A percentile compares a stretch with the other conserved stretches of the same genome.
Evolutionary conservation across 2,329 filamentous ascomycete species (phyloP).

Genomic region (Pestalotiopsis sp.): DNA sequence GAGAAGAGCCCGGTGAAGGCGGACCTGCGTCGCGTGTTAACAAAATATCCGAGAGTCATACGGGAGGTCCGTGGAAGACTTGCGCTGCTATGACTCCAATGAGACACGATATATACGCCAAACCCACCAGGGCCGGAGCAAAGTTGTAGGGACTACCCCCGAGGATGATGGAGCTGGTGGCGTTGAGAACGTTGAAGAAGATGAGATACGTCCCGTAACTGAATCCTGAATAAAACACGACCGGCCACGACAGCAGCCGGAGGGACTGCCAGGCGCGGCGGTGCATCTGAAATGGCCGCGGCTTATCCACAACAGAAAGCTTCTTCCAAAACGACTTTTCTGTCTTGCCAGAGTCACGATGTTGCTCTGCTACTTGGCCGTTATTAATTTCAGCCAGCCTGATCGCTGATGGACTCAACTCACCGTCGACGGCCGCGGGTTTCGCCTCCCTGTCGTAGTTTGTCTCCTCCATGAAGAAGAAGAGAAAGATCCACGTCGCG

Average conservation of each 20-base stretch:
- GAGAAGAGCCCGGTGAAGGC: constrained; percentile 37
- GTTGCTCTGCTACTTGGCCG: not conserved
- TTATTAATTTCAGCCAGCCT: not conserved
- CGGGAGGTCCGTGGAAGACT: not conserved
- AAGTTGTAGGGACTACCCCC: constrained; percentile 41
- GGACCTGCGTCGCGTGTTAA: constrained; percentile 15
- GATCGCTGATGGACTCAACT: constrained; percentile 21
- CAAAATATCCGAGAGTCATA: not conserved
- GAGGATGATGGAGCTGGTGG: constrained; percentile 43
- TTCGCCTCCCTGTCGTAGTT: constrained; percentile 47
- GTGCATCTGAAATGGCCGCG: constrained; percentile 43
- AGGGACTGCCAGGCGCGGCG: constrained; percentile 39
- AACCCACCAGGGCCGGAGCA: constrained; percentile 38
- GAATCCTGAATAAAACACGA: constrained; percentile 45
- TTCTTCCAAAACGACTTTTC: constrained; percentile 45
- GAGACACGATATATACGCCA: constrained; percentile 39
- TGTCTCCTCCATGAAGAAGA: constrained; percentile 64
- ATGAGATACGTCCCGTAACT: constrained; percentile 44
- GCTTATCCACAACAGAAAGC: constrained; percentile 40
- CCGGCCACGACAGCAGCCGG: constrained; percentile 41
- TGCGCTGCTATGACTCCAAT: constrained; percentile 36
- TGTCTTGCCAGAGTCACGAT: constrained; percentile 4
- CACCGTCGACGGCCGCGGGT: constrained; percentile 19
- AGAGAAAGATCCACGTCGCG: constrained; percentile 39
- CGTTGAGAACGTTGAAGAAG: constrained; percentile 47